Conservation (phyloP, 495 filamentous ascomycete genomes). For the Hypomontagnella submonticulosa region DNA sequence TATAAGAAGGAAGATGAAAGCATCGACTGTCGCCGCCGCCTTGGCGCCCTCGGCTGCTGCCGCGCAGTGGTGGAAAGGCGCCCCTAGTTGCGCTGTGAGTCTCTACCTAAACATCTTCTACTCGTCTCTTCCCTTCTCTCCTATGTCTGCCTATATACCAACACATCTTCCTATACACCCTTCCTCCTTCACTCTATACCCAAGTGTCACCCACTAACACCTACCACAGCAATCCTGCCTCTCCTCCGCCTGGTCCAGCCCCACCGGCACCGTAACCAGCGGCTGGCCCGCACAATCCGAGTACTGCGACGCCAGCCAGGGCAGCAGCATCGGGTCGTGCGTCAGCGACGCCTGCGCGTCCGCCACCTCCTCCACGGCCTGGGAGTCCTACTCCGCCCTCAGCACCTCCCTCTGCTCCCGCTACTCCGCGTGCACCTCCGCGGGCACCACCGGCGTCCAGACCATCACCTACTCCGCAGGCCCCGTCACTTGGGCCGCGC, state of each 20-base stretch:
- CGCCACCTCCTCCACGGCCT: conserved; percentile 54
- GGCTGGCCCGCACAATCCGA: conserved; percentile 57
- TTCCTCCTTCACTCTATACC: neutral
- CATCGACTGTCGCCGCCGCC: conserved; percentile 28
- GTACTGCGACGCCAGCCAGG: conserved; percentile 55
- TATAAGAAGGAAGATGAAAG: conserved; percentile 38
- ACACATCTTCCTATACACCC: neutral
- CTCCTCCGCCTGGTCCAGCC: conserved; percentile 52
- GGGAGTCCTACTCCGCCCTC: conserved; percentile 53
- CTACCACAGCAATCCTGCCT: conserved; percentile 53
- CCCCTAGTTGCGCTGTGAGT: conserved; percentile 59
- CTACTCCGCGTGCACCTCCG: conserved; percentile 52
- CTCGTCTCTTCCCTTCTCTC: neutral
- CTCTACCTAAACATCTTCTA: neutral
- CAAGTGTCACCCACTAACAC: conserved; percentile 13
- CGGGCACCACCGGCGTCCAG: conserved; percentile 54
- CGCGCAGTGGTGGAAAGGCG: conserved; percentile 55
- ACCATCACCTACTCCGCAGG: conserved; percentile 55
- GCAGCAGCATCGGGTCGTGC: conserved; percentile 49
- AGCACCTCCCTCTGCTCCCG: conserved; percentile 54
- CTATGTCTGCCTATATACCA: neutral
- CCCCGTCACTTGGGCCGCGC: conserved; percentile 53
- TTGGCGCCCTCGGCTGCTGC: conserved; percentile 32
- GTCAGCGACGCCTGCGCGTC: conserved; percentile 53
- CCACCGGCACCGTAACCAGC: conserved; percentile 38